A percentile compares a stretch with the other conserved stretches of the same genome.
Conservation (phyloP, 192 early-diverging fungal species). For the Rhizoclosmatium globosum region DNA sequence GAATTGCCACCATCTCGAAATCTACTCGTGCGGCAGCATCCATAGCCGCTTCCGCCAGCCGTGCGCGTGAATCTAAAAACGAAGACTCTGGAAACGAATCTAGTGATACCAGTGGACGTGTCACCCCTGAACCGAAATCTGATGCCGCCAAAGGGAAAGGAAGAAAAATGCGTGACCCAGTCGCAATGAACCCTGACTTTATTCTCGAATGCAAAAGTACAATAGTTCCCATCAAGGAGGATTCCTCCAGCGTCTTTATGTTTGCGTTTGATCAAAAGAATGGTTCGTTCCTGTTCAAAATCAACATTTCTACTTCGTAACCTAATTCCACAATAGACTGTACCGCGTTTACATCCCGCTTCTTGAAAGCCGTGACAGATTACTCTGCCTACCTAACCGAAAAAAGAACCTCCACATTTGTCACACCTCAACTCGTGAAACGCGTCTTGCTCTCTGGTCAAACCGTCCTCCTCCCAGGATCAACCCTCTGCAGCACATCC, state of each 20-base stretch:
- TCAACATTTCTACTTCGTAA: background rate
- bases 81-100: background rate
- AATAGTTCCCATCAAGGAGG: conserved; percentile 18
- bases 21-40: background rate
- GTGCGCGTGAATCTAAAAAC: background rate
- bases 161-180: background rate
- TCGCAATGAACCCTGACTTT: conserved; percentile 7
- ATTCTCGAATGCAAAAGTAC: conserved; percentile 28
- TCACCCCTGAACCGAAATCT: background rate
- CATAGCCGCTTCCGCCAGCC: background rate
- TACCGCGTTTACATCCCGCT: background rate
- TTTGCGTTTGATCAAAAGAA: conserved; percentile 13
- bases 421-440: conserved; percentile 6
- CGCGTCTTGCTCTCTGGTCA: conserved; percentile 30
- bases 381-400: conserved; percentile 4
- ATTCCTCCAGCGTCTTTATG: background rate
- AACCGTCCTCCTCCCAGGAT: conserved; percentile 4
- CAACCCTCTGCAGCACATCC: background rate
- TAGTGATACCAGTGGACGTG: background rate
- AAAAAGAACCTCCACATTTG: background rate
- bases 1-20: background rate
- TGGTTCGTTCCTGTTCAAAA: too few species aligned
- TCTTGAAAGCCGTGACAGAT: background rate
- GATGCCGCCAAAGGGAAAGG: background rate
- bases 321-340: background rate